phyloP scores from a whole-genome alignment of 2,329 filamentous ascomycete genomes.

The Paecilomyces variotii region DNA sequence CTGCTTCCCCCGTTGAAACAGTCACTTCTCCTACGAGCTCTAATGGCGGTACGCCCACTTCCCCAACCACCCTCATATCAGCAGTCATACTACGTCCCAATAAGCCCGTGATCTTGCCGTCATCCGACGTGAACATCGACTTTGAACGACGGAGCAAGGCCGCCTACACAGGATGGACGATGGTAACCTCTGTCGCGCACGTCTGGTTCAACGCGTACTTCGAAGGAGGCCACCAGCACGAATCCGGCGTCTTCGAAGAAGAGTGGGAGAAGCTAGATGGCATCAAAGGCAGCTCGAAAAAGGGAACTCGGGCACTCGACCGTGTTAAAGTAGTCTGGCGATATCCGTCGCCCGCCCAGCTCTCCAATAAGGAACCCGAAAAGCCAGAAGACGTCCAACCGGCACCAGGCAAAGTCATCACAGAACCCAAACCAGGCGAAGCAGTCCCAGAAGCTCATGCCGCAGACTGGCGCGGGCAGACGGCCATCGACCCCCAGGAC shows the following conservation, averaged over 20 bases:
- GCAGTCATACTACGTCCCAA: slow-evolving; percentile 71
- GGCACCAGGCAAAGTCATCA: slow-evolving; percentile 41
- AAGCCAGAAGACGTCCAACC: slow-evolving; percentile 17
- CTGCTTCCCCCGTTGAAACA: slow-evolving; percentile 10
- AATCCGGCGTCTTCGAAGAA: slow-evolving; percentile 63
- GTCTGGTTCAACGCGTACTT: slow-evolving; percentile 97
- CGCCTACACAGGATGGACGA: slow-evolving; percentile 67
- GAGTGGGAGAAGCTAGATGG: slow-evolving; percentile 82
- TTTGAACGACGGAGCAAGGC: slow-evolving; percentile 80
- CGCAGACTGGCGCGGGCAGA: slow-evolving; percentile 66
- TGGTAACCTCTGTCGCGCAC: slow-evolving; percentile 89
- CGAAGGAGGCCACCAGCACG: slow-evolving; percentile 66
- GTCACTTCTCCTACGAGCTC: slow-evolving; percentile 29
- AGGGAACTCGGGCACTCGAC: slow-evolving; percentile 76
- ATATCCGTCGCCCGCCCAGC: slow-evolving; percentile 22
- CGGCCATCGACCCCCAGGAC: slow-evolving; percentile 11
- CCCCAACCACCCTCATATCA: slow-evolving; percentile 53
- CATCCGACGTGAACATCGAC: slow-evolving; percentile 82
- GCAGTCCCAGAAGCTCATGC: slow-evolving; percentile 61
- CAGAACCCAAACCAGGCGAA: slow-evolving; percentile 58
- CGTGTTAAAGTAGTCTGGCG: slow-evolving; percentile 80
- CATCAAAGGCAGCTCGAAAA: slow-evolving; percentile 79
- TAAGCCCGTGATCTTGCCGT: slow-evolving; percentile 61
- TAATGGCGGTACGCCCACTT: slow-evolving; percentile 21
- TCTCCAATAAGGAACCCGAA: slow-evolving; percentile 4